phyloP scores from a whole-genome alignment of 2,329 filamentous ascomycete genomes.

The Gremmenia infestans region DNA sequence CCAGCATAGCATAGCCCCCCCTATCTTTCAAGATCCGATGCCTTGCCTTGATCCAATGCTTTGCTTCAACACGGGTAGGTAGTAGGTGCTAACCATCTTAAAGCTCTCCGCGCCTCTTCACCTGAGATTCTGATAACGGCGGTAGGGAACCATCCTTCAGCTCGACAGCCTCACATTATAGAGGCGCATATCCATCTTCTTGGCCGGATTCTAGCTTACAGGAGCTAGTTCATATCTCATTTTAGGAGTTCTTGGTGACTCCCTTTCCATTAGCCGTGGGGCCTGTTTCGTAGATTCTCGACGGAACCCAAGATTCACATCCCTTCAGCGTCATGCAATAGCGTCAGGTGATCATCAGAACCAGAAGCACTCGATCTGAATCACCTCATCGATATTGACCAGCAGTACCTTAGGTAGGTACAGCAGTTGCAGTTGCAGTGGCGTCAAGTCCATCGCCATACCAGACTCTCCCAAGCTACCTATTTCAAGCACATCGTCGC shows the following conservation, averaged over 20 bases:
- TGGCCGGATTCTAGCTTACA: not conserved
- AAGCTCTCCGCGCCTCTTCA: too few relatives aligned
- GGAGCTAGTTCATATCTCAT: not conserved
- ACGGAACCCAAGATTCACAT: not conserved
- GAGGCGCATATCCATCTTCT: not conserved
- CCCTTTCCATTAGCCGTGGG: not conserved
- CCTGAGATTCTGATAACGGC: too few relatives aligned
- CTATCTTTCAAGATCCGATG: too few relatives aligned
- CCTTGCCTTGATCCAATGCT: too few relatives aligned
- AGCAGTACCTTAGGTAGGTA: not conserved
- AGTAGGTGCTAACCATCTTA: too few relatives aligned
- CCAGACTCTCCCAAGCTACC: not conserved
- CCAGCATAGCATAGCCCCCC: too few relatives aligned
- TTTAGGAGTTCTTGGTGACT: not conserved
- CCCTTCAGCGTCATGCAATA: not conserved
- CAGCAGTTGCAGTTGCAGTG: not conserved
- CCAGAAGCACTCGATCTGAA: not conserved
- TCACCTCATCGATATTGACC: not conserved
- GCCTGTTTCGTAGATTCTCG: not conserved
- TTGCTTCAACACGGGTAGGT: too few relatives aligned
- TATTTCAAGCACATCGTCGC: not conserved
- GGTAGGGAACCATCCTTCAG: too few relatives aligned
- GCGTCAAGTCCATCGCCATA: not conserved
- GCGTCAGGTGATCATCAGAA: not conserved
- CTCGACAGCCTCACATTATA: not conserved